Evolutionary conservation across 1,284 basidiomycete genomes (phyloP).

Genomic region (Rhizoctonia solani): DNA sequence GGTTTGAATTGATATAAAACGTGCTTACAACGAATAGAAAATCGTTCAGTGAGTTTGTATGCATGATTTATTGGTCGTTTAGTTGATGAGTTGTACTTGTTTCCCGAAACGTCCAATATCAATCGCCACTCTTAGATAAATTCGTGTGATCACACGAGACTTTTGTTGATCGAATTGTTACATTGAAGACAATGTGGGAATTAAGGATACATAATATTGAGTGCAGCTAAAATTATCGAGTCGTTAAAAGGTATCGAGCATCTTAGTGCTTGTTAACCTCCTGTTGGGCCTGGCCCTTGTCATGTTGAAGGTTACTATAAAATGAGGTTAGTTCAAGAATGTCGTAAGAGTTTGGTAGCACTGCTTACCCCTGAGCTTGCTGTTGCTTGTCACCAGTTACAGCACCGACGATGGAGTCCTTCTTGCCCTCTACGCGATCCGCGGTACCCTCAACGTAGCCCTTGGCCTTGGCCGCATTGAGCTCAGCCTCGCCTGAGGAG

Average conservation of each 20-base stretch:
- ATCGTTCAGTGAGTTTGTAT: too few species aligned
- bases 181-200: background rate
- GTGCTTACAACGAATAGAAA: too few species aligned
- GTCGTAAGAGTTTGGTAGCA: background rate
- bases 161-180: too few species aligned
- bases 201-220: background rate
- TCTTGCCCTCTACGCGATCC: slow-evolving; percentile 67
- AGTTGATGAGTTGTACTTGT: too few species aligned
- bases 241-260: background rate
- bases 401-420: slow-evolving; percentile 66
- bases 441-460: slow-evolving; percentile 59
- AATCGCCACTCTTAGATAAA: too few species aligned
- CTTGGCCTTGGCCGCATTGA: slow-evolving; percentile 56
- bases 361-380: slow-evolving; percentile 56
- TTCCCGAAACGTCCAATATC: too few species aligned
- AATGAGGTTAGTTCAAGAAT: background rate
- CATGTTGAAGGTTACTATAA: slow-evolving; percentile 61
- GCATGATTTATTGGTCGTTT: too few species aligned
- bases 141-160: too few species aligned
- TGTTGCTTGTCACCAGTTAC: slow-evolving; percentile 66
- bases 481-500: slow-evolving; percentile 61
- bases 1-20: too few species aligned
- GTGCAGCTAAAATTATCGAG: background rate
- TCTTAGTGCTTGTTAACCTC: slow-evolving; percentile 49
- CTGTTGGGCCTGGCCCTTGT: slow-evolving; percentile 64